Evolutionary conservation across 176 grass and related monocot species (phyloP).

Genomic region (Hsuehochloa calcarea): DNA sequence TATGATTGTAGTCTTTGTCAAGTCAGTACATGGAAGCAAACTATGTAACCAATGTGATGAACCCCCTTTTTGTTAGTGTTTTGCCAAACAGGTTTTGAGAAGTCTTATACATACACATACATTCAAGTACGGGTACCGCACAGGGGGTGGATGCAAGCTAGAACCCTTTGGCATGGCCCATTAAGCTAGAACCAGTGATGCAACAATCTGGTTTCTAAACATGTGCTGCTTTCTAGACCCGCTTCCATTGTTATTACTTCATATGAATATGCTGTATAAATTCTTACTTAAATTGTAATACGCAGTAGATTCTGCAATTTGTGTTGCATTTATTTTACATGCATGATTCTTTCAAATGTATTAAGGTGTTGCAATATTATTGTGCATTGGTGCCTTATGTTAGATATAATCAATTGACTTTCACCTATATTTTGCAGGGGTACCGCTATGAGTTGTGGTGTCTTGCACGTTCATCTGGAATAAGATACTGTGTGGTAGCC

Average conservation of each 20-base stretch:
- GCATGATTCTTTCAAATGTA: neutral
- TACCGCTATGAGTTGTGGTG: conserved; percentile 97
- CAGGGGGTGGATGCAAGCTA: neutral
- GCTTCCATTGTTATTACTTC: neutral
- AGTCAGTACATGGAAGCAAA: neutral
- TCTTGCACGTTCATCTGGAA: conserved; percentile 82
- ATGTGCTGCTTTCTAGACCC: neutral
- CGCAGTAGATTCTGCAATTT: neutral
- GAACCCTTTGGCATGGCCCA: too few relatives aligned
- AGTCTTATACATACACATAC: neutral
- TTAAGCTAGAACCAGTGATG: neutral
- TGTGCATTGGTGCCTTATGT: neutral
- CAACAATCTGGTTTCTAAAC: neutral
- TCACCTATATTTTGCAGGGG: conserved; percentile 50
- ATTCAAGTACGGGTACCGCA: neutral
- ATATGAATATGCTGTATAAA: neutral
- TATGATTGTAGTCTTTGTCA: neutral
- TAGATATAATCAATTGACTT: neutral
- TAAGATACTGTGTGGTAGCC: conserved; percentile 94
- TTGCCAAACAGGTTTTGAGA: neutral
- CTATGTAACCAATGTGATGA: neutral
- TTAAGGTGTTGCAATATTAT: neutral
- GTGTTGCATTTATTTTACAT: neutral
- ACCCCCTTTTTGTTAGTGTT: neutral
- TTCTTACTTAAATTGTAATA: neutral